Conservation (phyloP, 345 rosid species). For the Rhizophora apiculata region DNA sequence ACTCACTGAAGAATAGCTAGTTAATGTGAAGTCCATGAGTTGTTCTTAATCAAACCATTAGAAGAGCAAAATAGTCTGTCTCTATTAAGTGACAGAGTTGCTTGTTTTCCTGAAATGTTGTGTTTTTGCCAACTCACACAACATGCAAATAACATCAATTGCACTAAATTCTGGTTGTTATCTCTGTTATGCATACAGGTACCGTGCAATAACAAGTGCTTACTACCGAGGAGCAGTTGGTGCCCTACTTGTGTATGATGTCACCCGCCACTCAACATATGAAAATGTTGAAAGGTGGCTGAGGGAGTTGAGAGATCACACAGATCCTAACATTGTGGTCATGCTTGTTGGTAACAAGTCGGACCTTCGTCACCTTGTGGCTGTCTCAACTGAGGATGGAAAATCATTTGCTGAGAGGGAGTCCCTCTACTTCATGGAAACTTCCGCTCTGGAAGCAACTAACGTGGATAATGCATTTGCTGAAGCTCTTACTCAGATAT, state of each 20-base stretch:
- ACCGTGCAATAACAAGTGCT: slow-evolving; percentile 96
- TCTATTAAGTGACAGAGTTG: too few relatives aligned
- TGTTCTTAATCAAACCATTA: too few relatives aligned
- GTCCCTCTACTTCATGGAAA: slow-evolving; percentile 86
- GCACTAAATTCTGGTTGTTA: neutral
- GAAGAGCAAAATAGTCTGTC: too few relatives aligned
- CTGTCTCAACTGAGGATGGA: slow-evolving; percentile 79
- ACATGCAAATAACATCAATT: too few relatives aligned
- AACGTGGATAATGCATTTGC: slow-evolving; percentile 87
- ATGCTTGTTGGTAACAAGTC: slow-evolving; percentile 91
- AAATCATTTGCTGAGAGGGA: slow-evolving; percentile 78
- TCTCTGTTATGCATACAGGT: slow-evolving; percentile 35
- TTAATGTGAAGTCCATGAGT: too few relatives aligned
- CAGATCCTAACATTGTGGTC: slow-evolving; percentile 86
- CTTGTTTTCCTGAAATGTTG: too few relatives aligned
- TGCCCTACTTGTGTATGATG: slow-evolving; percentile 83
- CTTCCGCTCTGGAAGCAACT: slow-evolving; percentile 82
- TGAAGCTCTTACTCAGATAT: slow-evolving; percentile 83
- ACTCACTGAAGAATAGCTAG: too few relatives aligned
- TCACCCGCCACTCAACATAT: slow-evolving; percentile 81
- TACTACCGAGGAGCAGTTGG: slow-evolving; percentile 95
- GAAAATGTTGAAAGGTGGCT: slow-evolving; percentile 93
- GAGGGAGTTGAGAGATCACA: slow-evolving; percentile 83
- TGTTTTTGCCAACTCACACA: too few relatives aligned
- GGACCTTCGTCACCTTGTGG: slow-evolving; percentile 92